phyloP scores from a whole-genome alignment of 2,329 filamentous ascomycete species.

The Shiraia bambusicola region DNA sequence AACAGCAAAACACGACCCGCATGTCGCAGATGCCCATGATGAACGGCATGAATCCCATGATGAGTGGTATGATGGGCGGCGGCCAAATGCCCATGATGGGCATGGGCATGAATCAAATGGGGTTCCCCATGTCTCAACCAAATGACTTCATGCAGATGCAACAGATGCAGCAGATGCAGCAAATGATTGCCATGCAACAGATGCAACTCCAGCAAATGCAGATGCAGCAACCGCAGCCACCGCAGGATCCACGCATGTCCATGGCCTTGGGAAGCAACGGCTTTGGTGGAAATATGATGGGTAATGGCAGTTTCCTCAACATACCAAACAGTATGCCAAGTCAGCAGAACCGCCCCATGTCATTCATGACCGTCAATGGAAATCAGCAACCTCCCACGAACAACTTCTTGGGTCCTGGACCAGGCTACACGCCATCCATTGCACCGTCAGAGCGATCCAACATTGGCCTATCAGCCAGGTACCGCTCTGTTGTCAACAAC shows the following conservation, averaged over 20 bases:
- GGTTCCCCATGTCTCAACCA: constrained; percentile 70
- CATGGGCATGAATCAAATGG: constrained; percentile 34
- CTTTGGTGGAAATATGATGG: constrained; percentile 24
- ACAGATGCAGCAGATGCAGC: constrained; percentile 65
- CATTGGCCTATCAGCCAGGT: constrained; percentile 83
- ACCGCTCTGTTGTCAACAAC: constrained; percentile 74
- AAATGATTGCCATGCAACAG: constrained; percentile 38
- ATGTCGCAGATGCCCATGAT: constrained; percentile 34
- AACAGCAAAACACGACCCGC: constrained; percentile 23
- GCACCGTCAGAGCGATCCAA: constrained; percentile 96
- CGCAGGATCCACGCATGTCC: constrained; percentile 29
- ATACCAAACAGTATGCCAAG: constrained; percentile 22
- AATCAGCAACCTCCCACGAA: constrained; percentile 52
- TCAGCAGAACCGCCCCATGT: constrained; percentile 49
- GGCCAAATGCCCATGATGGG: constrained; percentile 34
- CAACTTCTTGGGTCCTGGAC: constrained; percentile 28
- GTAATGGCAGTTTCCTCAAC: constrained; percentile 29
- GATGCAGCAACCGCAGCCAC: constrained; percentile 34
- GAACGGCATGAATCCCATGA: constrained; percentile 22
- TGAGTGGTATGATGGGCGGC: constrained; percentile 27
- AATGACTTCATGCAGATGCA: constrained; percentile 81
- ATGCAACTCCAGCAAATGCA: constrained; percentile 64
- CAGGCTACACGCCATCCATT: constrained; percentile 82
- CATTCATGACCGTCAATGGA: constrained; percentile 41
- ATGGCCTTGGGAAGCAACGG: constrained; percentile 24